Evolutionary conservation across 1,284 basidiomycete genomes (phyloP), one percentile per base, ranked within the genome.

Genomic region (Schizopora paradoxa): DNA sequence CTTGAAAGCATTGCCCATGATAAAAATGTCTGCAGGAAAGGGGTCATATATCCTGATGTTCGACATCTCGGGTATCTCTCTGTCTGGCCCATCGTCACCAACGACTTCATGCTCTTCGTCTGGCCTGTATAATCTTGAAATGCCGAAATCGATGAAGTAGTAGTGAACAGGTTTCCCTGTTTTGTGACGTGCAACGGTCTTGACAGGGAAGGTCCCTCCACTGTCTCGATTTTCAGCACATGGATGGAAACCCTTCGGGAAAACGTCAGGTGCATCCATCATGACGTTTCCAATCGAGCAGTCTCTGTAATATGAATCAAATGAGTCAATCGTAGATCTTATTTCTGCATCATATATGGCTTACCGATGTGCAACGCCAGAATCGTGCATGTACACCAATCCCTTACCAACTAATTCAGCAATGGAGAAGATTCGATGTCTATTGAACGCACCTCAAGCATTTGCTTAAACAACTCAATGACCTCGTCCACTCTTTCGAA

Each of bases 121-220:
- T 4, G 44, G 35, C 2, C 27, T 19, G 22, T 21, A 46, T 8
- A 25, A n/a, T 6, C 19, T 14, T 4, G 70, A 70, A 8, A 70
- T 42, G 0, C 67, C 69, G 19, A 72, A 73, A 44, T 72, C 62
- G 14, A 58, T 57, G 42, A 56, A 53, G 36, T 62, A 63, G 43
- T 70, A 70, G 34, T 51, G 59, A 2, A 57, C 47, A 1, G 45
- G 0, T 0, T 43, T 38, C 10, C 54, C 31, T 0, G 52, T 45
- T 0, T 43, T 35, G 4, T 31, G 36, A 13, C 43, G 27, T 0
- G 36, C 38, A n/a, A 51, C 49, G 1, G 41, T 42, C 32, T 8
- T 38, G 4, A 11, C 28, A 36, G 19, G 28, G 40, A 23, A 33
- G 65, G n/a, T n/a, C n/a, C n/a, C n/a, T n/a, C n/a, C n/a, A n/a